These are phyloP conservation scores for Boletus sp. DNA, from an alignment of 768 basidiomycete species.

Conservation along the genomic window DNA sequence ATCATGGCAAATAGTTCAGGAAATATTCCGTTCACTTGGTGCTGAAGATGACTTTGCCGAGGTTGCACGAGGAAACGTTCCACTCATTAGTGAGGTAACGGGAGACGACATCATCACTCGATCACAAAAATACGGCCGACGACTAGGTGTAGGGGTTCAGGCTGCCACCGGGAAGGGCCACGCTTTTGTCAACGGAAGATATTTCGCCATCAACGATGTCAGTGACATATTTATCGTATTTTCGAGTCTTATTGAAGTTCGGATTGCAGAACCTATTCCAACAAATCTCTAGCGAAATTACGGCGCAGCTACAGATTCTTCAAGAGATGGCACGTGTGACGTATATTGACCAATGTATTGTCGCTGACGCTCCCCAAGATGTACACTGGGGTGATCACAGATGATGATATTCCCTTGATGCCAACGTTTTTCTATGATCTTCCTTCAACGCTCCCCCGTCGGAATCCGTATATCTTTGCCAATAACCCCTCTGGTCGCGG, in stretches of 20 bases:
- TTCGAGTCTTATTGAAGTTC: neutral
- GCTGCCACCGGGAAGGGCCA: conserved; percentile 49
- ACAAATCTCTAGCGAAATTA: conserved; percentile 42
- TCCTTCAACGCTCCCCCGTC: conserved; percentile 60
- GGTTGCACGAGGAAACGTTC: conserved; percentile 32
- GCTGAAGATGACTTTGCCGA: conserved; percentile 38
- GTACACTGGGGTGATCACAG: conserved; percentile 53
- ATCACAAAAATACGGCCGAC: conserved; percentile 49
- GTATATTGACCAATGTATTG: neutral
- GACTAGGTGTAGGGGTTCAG: conserved; percentile 49
- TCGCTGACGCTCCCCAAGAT: conserved; percentile 38
- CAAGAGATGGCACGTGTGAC: conserved; percentile 61
- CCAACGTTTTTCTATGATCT: conserved; percentile 88
- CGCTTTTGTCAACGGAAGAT: conserved; percentile 87
- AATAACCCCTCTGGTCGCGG: conserved; percentile 34
- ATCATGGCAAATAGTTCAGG: conserved; percentile 42
- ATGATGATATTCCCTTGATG: conserved; percentile 48
- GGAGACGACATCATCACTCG: conserved; percentile 39
- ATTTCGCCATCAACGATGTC: conserved; percentile 65
- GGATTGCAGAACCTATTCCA: conserved; percentile 22
- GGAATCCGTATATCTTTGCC: conserved; percentile 78
- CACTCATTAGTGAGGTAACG: conserved; percentile 25
- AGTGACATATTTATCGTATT: conserved; percentile 23
- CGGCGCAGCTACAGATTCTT: conserved; percentile 58
- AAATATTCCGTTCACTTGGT: conserved; percentile 38